Evolutionary conservation across 2,329 filamentous ascomycete species (phyloP).

Genomic region (Xylariaceae sp.): DNA sequence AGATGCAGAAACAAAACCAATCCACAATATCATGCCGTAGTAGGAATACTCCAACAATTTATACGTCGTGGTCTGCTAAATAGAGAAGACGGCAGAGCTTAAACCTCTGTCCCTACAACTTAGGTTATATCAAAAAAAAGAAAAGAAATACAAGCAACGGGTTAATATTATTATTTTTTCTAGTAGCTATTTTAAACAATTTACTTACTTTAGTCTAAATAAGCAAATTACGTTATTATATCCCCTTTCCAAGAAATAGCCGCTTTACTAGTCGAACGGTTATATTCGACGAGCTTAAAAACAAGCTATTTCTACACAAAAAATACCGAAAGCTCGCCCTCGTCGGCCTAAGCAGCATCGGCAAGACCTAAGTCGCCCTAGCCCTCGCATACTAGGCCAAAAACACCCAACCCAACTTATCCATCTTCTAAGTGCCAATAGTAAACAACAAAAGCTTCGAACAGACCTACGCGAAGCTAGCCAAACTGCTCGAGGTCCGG

Average conservation of each 20-base stretch:
- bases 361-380: constrained; percentile 39
- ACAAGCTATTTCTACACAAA: constrained; percentile 1
- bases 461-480: constrained; percentile 35
- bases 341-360: constrained; percentile 37
- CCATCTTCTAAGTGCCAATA: constrained; percentile 43
- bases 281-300: constrained; percentile 1
- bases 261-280: not conserved
- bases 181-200: not conserved
- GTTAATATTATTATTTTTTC: not conserved
- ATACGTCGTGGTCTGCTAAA: constrained; percentile 5
- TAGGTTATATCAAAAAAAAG: not conserved
- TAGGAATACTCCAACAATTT: constrained; percentile 27
- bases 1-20: constrained; percentile 29
- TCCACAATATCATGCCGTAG: constrained; percentile 29
- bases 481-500: constrained; percentile 13
- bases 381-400: constrained; percentile 37
- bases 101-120: not conserved
- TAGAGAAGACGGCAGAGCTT: not conserved
- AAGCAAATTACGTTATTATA: not conserved
- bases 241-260: not conserved
- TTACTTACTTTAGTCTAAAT: not conserved
- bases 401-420: constrained; percentile 32
- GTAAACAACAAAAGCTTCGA: constrained; percentile 36
- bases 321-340: constrained; percentile 22
- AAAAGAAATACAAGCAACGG: not conserved